A percentile compares a stretch with the other conserved stretches of the same genome.
Evolutionary conservation across 1,284 basidiomycete species (phyloP).

Genomic region (Trichosporon sp.): DNA sequence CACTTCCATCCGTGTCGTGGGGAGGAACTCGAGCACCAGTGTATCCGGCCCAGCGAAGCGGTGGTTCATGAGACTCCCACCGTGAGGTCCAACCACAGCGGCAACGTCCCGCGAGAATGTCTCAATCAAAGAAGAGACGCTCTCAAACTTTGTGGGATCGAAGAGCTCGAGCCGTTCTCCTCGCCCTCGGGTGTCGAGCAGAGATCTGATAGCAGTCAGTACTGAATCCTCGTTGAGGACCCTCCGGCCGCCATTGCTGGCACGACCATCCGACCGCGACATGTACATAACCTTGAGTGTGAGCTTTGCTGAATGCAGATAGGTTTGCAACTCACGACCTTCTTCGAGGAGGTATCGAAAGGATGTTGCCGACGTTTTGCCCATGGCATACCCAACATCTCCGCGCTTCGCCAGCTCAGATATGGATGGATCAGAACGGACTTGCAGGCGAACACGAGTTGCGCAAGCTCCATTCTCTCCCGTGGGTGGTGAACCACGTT

Average conservation of each 20-base stretch:
- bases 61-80: neutral
- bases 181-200: neutral
- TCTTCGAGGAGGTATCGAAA: neutral
- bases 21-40: neutral
- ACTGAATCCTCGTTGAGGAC: neutral
- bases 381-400: slow-evolving; percentile 21
- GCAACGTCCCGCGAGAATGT: neutral
- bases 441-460: slow-evolving; percentile 17
- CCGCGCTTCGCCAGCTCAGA: slow-evolving; percentile 8
- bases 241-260: neutral
- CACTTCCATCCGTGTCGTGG: neutral
- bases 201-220: neutral
- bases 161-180: neutral
- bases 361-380: neutral
- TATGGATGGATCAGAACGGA: slow-evolving; percentile 22
- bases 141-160: neutral
- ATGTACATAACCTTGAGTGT: neutral
- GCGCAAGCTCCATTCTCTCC: neutral
- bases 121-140: neutral
- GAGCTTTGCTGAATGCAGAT: neutral
- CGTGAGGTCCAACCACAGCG: neutral
- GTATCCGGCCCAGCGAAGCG: neutral
- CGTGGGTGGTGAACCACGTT: neutral
- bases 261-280: neutral
- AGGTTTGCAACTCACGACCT: neutral